Conservation (phyloP, 768 basidiomycete genomes). For the Hemileccinum impolitum region DNA sequence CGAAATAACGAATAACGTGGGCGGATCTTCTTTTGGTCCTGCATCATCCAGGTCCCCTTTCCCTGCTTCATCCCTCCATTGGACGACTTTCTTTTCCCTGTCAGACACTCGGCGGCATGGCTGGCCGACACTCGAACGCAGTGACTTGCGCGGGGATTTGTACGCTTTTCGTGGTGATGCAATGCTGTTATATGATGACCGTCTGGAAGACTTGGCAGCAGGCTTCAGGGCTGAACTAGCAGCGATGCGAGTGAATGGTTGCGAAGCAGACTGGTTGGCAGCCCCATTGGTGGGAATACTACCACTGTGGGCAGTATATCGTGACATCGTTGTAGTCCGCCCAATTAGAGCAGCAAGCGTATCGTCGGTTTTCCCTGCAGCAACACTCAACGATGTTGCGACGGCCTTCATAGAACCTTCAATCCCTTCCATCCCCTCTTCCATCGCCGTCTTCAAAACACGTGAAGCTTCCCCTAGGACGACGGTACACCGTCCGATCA, state of each 20-base stretch:
- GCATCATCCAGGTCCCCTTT: conserved; percentile 74
- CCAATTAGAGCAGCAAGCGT: conserved; percentile 66
- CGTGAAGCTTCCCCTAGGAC: conserved; percentile 58
- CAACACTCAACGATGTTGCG: conserved; percentile 45
- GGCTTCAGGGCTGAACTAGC: conserved; percentile 49
- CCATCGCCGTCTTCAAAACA: conserved; percentile 40
- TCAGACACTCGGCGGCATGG: conserved; percentile 65
- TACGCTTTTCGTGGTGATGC: conserved; percentile 49
- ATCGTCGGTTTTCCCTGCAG: conserved; percentile 68
- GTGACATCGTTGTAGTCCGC: conserved; percentile 57
- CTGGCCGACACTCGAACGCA: conserved; percentile 60
- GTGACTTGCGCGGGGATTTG: conserved; percentile 67
- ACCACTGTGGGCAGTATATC: conserved; percentile 45
- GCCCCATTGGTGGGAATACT: conserved; percentile 44
- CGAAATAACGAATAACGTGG: conserved; percentile 29
- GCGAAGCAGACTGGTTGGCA: conserved; percentile 43
- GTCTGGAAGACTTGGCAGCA: conserved; percentile 40
- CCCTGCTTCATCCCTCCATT: conserved; percentile 87
- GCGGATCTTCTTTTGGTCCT: conserved; percentile 31
- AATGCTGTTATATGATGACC: conserved; percentile 39
- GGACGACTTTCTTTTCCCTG: conserved; percentile 73
- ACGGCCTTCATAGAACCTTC: conserved; percentile 45
- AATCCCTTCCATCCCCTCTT: conserved; percentile 35
- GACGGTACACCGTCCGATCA: conserved; percentile 76
- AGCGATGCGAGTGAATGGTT: conserved; percentile 42